A percentile compares a stretch with the other conserved stretches of the same genome.
Conservation (phyloP, 176 grass and related monocot species). For the Microstegium vimineum region DNA sequence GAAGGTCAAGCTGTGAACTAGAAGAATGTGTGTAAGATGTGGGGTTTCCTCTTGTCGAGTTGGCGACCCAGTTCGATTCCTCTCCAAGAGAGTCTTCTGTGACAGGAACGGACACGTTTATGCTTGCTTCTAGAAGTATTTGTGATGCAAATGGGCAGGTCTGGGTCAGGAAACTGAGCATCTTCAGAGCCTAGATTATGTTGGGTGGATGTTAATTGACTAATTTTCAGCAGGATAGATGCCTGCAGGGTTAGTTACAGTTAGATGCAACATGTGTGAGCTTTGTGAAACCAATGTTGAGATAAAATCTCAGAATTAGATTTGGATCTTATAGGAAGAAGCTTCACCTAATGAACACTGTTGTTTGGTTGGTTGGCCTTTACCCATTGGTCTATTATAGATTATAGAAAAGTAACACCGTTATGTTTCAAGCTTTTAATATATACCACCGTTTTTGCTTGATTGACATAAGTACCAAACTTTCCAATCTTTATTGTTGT, state of each 20-base stretch:
- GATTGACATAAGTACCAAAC: neutral
- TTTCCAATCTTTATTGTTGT: neutral
- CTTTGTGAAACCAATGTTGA: neutral
- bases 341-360: neutral
- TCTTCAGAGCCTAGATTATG: neutral
- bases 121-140: neutral
- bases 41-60: neutral
- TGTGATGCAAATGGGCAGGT: neutral
- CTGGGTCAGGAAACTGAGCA: neutral
- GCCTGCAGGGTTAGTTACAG: neutral
- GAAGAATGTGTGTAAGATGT: constrained; percentile 2
- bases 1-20: neutral
- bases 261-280: neutral
- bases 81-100: neutral
- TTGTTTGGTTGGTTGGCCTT: neutral
- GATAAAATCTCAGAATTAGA: neutral
- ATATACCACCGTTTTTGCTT: neutral
- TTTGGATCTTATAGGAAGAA: neutral
- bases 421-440: neutral
- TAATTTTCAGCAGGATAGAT: constrained; percentile 8
- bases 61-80: neutral
- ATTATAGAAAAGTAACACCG: neutral
- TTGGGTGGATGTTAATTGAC: neutral
- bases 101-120: neutral
- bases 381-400: neutral